phyloP scores from a whole-genome alignment of 2,329 filamentous ascomycete species.

The Botrytis deweyae region DNA sequence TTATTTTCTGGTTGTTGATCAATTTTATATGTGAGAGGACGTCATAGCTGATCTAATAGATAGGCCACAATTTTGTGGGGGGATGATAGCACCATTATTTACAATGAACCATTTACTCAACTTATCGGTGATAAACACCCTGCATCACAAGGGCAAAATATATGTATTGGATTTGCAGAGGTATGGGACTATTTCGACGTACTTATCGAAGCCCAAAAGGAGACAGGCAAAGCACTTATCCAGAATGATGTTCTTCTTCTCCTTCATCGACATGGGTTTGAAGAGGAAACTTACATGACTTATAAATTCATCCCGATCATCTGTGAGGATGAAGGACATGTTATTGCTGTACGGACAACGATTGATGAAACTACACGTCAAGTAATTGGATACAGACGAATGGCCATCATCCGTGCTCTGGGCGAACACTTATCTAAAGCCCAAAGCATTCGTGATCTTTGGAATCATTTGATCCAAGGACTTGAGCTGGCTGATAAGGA shows the following conservation, averaged over 20 bases:
- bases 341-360: conserved; percentile 69
- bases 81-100: conserved; percentile 60
- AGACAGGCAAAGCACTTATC: conserved; percentile 73
- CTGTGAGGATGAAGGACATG: conserved; percentile 64
- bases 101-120: conserved; percentile 68
- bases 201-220: conserved; percentile 60
- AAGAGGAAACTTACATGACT: conserved; percentile 76
- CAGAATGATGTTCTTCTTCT: conserved; percentile 69
- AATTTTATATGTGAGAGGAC: neutral
- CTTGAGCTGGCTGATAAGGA: conserved; percentile 72
- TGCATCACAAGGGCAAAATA: conserved; percentile 54
- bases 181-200: conserved; percentile 71
- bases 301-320: conserved; percentile 81
- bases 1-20: neutral
- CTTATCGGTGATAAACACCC: conserved; percentile 77
- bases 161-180: conserved; percentile 62
- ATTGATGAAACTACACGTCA: conserved; percentile 76
- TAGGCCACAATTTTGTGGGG: conserved; percentile 74
- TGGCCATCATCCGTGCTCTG: conserved; percentile 73
- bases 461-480: conserved; percentile 64
- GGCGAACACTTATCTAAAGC: conserved; percentile 71
- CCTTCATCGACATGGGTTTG: neutral
- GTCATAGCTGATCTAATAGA: conserved; percentile 1
- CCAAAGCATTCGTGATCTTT: conserved; percentile 69
- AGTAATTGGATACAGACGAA: conserved; percentile 71